Evolutionary conservation across 257 asterid species (phyloP).

Genomic region (Solanum pinnatisectum): DNA sequence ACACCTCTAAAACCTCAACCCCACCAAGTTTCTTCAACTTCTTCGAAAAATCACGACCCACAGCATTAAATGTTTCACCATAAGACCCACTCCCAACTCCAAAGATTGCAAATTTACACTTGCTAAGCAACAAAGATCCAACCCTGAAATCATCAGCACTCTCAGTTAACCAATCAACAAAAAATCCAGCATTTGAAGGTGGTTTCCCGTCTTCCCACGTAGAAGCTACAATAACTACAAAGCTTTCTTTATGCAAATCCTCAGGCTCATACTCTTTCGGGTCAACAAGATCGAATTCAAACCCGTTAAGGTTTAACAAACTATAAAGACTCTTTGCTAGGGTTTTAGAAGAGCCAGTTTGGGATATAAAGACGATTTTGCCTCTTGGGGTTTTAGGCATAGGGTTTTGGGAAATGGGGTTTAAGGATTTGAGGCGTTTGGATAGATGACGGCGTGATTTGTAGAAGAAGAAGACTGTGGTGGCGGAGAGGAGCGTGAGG

Average conservation of each 20-base stretch:
- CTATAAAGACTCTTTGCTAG: constrained; percentile 79
- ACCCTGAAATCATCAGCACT: constrained; percentile 93
- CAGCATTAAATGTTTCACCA: constrained; percentile 57
- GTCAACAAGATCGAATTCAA: constrained; percentile 62
- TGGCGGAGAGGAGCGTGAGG: constrained; percentile 71
- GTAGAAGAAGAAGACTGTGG: constrained; percentile 65
- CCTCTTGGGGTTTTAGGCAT: constrained; percentile 29
- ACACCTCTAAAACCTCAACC: no score
- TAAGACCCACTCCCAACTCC: constrained; percentile 87
- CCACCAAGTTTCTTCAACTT: constrained; percentile 72
- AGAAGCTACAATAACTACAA: constrained; percentile 61
- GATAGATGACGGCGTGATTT: constrained; percentile 68
- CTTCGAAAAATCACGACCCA: constrained; percentile 42
- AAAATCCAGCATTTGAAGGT: constrained; percentile 60
- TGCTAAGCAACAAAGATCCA: constrained; percentile 60
- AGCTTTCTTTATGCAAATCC: constrained; percentile 58
- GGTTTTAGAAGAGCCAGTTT: constrained; percentile 68
- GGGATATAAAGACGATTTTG: constrained; percentile 68
- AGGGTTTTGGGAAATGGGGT: constrained; percentile 3
- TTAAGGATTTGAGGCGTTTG: constrained; percentile 25
- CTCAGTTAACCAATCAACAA: constrained; percentile 80
- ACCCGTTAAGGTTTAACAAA: constrained; percentile 28
- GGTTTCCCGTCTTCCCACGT: constrained; percentile 91
- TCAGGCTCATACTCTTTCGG: constrained; percentile 88
- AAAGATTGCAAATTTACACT: constrained; percentile 62